These are phyloP conservation scores for Arbutus unedo DNA, from an alignment of 148 eudicot genomes.

Conservation along the genomic window DNA sequence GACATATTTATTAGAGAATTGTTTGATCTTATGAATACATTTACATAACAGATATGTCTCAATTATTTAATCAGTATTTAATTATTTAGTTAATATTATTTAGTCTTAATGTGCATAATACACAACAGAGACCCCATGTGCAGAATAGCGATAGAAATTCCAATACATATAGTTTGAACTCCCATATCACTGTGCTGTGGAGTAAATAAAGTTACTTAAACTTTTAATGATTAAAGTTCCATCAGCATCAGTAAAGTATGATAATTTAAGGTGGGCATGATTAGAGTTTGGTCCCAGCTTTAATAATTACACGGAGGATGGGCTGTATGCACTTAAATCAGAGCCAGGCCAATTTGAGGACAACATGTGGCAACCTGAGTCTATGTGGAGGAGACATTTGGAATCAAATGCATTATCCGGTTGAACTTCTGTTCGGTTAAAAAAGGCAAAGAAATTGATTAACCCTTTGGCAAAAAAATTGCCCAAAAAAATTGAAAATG, in stretches of 20 bases:
- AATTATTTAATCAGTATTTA: no score
- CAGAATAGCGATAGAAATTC: no score
- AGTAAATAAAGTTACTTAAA: neutral
- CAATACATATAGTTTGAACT: neutral
- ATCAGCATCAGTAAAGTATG: neutral
- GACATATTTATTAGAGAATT: no score
- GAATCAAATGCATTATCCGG: neutral
- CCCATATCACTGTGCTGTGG: neutral
- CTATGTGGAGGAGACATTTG: neutral
- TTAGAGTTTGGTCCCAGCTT: neutral
- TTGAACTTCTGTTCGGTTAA: no score
- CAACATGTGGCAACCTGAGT: neutral
- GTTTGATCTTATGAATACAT: no score
- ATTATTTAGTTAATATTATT: no score
- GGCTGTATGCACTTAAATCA: neutral
- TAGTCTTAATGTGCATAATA: no score
- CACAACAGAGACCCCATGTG: no score
- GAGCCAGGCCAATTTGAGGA: neutral
- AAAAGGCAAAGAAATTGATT: neutral
- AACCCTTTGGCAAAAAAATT: neutral
- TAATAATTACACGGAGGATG: neutral
- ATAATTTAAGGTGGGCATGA: neutral
- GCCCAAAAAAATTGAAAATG: neutral
- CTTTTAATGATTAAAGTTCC: neutral
- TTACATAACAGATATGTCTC: no score